Evolutionary conservation across 352 stramenopile species (phyloP).

Genomic region (Phytopythium helicoides): DNA sequence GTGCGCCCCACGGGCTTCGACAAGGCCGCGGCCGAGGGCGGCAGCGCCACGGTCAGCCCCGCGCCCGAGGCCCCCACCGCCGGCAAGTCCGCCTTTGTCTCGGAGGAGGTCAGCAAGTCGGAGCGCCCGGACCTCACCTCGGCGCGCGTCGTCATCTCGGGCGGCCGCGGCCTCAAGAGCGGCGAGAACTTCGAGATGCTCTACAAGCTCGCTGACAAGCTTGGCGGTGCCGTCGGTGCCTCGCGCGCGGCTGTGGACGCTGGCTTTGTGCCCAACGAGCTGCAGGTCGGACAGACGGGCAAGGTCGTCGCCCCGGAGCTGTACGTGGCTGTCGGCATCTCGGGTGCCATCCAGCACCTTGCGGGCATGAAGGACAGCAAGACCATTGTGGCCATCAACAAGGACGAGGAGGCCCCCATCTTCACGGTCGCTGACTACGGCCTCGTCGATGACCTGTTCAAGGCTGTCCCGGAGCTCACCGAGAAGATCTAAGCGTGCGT

Average conservation of each 20-base stretch:
- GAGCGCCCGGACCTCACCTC: conserved; percentile 94
- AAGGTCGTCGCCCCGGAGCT: conserved; percentile 98
- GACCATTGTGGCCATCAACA: conserved; percentile 99
- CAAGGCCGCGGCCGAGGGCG: conserved; percentile 87
- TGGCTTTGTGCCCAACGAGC: conserved; percentile 97
- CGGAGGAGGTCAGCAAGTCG: conserved; percentile 93
- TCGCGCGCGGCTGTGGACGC: conserved; percentile 98
- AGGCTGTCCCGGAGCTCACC: conserved; percentile 96
- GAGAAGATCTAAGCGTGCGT: conserved; percentile 91
- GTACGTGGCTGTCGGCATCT: conserved; percentile 97
- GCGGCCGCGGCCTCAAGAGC: conserved; percentile 96
- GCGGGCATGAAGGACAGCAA: conserved; percentile 99
- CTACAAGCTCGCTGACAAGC: conserved; percentile 97
- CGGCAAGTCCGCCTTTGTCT: conserved; percentile 89
- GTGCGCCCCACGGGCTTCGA: conserved; percentile 97
- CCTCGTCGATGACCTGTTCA: conserved; percentile 98
- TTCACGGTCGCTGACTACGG: conserved; percentile 99
- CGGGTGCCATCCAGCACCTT: conserved; percentile 99
- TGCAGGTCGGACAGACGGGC: conserved; percentile 99
- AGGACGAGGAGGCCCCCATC: conserved; percentile 99
- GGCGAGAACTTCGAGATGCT: conserved; percentile 98
- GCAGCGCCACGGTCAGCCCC: conserved; percentile 66
- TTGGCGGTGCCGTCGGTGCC: conserved; percentile 96
- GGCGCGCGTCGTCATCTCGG: conserved; percentile 94
- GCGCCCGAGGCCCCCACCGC: conserved; percentile 49